Evolutionary conservation across 805 yeast species (phyloP).

Genomic region (Saturnispora kantuleensis): DNA sequence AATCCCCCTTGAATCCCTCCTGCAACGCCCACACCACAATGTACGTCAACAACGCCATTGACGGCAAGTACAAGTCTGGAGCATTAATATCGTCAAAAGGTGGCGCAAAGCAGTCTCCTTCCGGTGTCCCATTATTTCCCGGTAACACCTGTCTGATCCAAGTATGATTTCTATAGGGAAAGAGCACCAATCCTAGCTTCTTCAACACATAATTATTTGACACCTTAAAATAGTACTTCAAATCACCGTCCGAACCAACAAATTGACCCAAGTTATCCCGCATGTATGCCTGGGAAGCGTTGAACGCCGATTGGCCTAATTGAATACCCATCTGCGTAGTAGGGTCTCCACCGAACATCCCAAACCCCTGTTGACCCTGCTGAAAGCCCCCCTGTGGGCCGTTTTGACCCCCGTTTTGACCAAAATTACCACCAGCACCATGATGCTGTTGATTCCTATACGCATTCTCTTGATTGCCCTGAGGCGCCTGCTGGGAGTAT

Average conservation of each 20-base stretch:
- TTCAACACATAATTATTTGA: slow-evolving; percentile 76
- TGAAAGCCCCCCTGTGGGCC: not conserved
- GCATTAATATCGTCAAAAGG: slow-evolving; percentile 87
- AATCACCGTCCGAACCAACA: slow-evolving; percentile 38
- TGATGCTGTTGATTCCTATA: not conserved
- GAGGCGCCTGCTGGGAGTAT: slow-evolving; percentile 5
- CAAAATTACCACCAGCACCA: not conserved
- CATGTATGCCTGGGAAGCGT: slow-evolving; percentile 70
- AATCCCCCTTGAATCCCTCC: slow-evolving; percentile 79
- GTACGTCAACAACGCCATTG: slow-evolving; percentile 87
- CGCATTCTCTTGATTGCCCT: slow-evolving; percentile 6
- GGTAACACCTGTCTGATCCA: slow-evolving; percentile 55
- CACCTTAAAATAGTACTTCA: slow-evolving; percentile 85
- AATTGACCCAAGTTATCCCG: slow-evolving; percentile 56
- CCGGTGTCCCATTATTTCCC: slow-evolving; percentile 21
- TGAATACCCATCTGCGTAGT: slow-evolving; percentile 79
- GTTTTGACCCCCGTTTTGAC: not conserved
- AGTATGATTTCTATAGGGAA: slow-evolving; percentile 77
- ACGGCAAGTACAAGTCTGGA: slow-evolving; percentile 92
- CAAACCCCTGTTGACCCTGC: slow-evolving; percentile 13
- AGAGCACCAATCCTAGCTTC: slow-evolving; percentile 62
- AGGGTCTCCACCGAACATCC: slow-evolving; percentile 46
- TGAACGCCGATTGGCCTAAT: slow-evolving; percentile 76
- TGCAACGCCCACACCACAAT: slow-evolving; percentile 73
- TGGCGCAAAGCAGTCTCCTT: slow-evolving; percentile 42